Conservation (phyloP, 768 basidiomycete genomes). For the Mycena vitilis region DNA sequence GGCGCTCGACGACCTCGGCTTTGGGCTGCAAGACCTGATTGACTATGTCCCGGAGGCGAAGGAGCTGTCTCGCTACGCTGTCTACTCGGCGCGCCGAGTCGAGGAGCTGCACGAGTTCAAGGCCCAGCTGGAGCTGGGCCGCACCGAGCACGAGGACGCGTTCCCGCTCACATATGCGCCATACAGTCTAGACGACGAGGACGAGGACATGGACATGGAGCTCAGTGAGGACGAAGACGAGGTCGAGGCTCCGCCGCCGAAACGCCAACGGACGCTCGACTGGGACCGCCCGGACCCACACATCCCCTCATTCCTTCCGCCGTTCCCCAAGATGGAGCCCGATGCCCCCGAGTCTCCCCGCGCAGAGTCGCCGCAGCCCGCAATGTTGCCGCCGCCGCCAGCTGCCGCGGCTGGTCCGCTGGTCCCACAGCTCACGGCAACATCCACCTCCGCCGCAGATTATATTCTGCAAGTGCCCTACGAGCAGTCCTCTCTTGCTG, state of each 20-base stretch:
- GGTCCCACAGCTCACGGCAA: constrained; percentile 56
- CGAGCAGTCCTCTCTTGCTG: constrained; percentile 75
- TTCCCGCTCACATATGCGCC: constrained; percentile 64
- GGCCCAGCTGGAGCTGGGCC: constrained; percentile 63
- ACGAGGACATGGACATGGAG: constrained; percentile 35
- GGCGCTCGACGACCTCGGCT: constrained; percentile 82
- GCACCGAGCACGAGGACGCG: constrained; percentile 64
- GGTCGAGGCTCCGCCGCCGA: constrained; percentile 58
- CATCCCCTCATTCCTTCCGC: constrained; percentile 75
- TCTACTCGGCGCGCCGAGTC: constrained; percentile 69
- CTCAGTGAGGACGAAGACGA: constrained; percentile 17
- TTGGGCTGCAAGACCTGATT: constrained; percentile 73
- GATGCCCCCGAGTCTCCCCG: constrained; percentile 47
- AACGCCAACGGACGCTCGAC: constrained; percentile 64
- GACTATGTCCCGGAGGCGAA: constrained; percentile 77
- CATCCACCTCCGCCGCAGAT: constrained; percentile 68
- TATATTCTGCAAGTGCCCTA: constrained; percentile 81
- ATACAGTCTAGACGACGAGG: constrained; percentile 46
- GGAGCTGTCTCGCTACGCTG: constrained; percentile 76
- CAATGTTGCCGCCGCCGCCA: constrained; percentile 44
- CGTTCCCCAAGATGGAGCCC: constrained; percentile 61
- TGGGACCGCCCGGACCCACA: constrained; percentile 61
- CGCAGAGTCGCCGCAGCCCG: constrained; percentile 50
- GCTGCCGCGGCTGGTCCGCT: constrained; percentile 51
- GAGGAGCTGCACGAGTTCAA: constrained; percentile 82